These are phyloP conservation scores for Rhizomucor miehei DNA, from an alignment of 371 early-diverging fungal species.

Conservation along the genomic window DNA sequence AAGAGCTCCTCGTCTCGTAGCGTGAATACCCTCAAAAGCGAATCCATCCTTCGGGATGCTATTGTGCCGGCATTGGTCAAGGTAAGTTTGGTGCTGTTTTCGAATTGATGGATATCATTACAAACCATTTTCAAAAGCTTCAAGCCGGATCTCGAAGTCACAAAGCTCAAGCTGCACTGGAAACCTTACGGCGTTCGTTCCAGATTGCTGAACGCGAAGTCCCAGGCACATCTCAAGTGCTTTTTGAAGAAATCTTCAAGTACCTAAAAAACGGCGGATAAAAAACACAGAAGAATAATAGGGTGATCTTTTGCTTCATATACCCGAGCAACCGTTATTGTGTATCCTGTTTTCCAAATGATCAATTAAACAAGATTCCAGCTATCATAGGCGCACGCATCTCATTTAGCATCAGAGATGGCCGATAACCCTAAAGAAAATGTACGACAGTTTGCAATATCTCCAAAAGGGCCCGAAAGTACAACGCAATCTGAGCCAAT, in stretches of 20 bases:
- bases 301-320: no score
- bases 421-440: no score
- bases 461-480: no score
- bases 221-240: constrained; percentile 55
- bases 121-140: constrained; percentile 26
- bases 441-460: no score
- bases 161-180: constrained; percentile 54
- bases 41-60: constrained; percentile 30
- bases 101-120: not conserved
- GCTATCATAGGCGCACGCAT: no score
- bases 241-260: constrained; percentile 48
- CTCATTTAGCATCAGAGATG: no score
- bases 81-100: constrained; percentile 13
- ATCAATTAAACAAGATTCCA: no score
- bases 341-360: no score
- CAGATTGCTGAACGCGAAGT: constrained; percentile 60
- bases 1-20: constrained; percentile 36
- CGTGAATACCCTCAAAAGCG: constrained; percentile 24
- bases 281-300: no score
- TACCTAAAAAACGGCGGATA: constrained; percentile 10
- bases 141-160: constrained; percentile 45
- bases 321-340: no score
- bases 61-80: constrained; percentile 33
- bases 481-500: constrained; percentile 8
- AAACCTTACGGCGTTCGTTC: constrained; percentile 56